A percentile compares a stretch with the other conserved stretches of the same genome.
Conservation (phyloP, 257 asterid species). For the Lycium barbarum region DNA sequence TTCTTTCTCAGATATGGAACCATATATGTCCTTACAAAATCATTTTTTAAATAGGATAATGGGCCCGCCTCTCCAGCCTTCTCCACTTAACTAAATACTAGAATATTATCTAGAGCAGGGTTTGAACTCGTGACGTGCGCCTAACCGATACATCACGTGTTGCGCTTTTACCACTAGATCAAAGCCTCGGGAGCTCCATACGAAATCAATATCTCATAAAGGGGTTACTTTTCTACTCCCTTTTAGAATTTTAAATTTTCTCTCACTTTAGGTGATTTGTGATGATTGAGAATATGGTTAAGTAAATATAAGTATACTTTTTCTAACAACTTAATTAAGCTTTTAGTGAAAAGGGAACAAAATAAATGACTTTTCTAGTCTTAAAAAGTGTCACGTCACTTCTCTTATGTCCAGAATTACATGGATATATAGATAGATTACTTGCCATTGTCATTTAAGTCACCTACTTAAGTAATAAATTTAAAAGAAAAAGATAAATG, state of each 20-base stretch:
- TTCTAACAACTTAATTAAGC: no score
- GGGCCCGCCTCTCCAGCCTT: no score
- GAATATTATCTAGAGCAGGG: no score
- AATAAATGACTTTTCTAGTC: not conserved
- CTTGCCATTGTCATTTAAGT: not conserved
- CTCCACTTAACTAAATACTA: no score
- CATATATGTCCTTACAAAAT: no score
- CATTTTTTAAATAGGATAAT: no score
- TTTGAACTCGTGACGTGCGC: no score
- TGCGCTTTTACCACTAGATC: no score
- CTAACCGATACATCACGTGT: no score
- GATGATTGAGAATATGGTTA: no score
- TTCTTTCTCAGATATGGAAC: not conserved
- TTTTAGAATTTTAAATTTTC: not conserved
- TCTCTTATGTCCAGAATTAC: not conserved
- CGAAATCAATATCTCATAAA: not conserved
- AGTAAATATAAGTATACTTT: no score
- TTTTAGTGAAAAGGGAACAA: not conserved
- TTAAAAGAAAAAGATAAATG: not conserved
- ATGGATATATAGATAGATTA: not conserved
- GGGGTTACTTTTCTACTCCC: not conserved
- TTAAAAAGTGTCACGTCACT: not conserved
- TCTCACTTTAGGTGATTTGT: not conserved
- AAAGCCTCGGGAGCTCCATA: no score
- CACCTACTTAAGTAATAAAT: not conserved